Percentiles rank a stretch among this genome's conserved stretches.
phyloP scores from a whole-genome alignment of 164 flowering plant genomes.

The Dillenia turbinata region DNA sequence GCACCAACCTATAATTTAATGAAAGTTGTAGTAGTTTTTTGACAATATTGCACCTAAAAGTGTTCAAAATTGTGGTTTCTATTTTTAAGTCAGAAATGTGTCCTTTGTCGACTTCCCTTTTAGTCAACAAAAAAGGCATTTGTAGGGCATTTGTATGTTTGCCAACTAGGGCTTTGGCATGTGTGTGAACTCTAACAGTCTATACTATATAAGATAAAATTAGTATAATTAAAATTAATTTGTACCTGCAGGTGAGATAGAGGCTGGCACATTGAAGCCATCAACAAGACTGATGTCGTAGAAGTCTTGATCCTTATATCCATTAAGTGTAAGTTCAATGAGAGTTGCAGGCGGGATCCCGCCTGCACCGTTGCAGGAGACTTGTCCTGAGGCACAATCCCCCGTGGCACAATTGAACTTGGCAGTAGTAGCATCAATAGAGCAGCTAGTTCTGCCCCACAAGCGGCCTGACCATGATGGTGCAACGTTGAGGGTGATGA shows the following conservation, averaged over 20 bases:
- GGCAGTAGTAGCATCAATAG: not conserved
- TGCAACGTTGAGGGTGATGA: not conserved
- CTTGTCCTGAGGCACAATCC: conserved; percentile 30
- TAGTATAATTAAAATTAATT: no score
- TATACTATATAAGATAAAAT: no score
- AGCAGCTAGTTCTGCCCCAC: not conserved
- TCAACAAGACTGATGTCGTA: conserved; percentile 39
- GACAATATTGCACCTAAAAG: no score
- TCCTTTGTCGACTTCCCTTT: no score
- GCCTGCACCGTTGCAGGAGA: conserved; percentile 33
- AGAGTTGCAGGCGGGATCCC: conserved; percentile 38
- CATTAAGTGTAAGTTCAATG: conserved; percentile 29
- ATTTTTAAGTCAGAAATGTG: no score
- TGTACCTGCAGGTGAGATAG: conserved; percentile 3
- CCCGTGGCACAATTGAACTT: conserved; percentile 26
- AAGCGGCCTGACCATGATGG: not conserved
- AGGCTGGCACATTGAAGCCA: conserved; percentile 27
- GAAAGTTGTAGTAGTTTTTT: no score
- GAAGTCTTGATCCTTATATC: conserved; percentile 14
- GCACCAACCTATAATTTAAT: no score
- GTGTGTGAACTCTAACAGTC: no score
- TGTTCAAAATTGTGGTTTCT: no score
- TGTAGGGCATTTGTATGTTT: no score
- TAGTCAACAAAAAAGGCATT: no score
- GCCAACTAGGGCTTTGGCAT: no score